Conservation (phyloP, 2,329 filamentous ascomycete species). For the Paecilomyces sp. region DNA sequence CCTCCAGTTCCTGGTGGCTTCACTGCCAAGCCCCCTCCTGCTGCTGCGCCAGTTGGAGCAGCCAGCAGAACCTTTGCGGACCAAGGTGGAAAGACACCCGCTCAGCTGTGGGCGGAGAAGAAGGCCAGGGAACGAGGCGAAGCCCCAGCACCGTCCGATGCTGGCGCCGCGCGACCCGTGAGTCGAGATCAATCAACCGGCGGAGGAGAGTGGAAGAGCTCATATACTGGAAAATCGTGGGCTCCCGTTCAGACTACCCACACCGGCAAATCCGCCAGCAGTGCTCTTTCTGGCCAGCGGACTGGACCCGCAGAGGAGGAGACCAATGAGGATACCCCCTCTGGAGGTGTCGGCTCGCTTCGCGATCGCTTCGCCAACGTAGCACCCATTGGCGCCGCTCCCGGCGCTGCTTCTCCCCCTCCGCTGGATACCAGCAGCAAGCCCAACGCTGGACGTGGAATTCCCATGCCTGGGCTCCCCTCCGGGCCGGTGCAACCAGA, state of each 20-base stretch:
- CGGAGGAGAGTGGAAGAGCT: conserved; percentile 75
- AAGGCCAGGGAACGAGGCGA: conserved; percentile 71
- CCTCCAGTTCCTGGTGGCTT: conserved; percentile 70
- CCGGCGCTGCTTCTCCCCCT: conserved; percentile 47
- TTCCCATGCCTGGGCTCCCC: conserved; percentile 72
- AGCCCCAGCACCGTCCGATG: conserved; percentile 37
- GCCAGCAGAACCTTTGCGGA: conserved; percentile 93
- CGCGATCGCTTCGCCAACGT: conserved; percentile 76
- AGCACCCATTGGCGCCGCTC: conserved; percentile 55
- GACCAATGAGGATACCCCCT: conserved; percentile 45
- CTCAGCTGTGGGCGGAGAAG: conserved; percentile 95
- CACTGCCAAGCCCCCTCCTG: conserved; percentile 52
- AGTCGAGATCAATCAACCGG: conserved; percentile 66
- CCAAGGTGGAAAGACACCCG: conserved; percentile 89
- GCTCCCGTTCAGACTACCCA: conserved; percentile 69
- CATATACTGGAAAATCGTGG: conserved; percentile 86
- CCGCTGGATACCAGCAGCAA: conserved; percentile 62
- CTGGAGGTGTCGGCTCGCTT: conserved; percentile 64
- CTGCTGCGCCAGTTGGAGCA: conserved; percentile 57
- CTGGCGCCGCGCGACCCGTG: conserved; percentile 42
- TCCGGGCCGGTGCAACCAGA: conserved; percentile 47
- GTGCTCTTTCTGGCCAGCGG: conserved; percentile 52
- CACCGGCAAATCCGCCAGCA: conserved; percentile 56
- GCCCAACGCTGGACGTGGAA: conserved; percentile 59
- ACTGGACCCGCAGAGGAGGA: conserved; percentile 52